These are phyloP conservation scores for Purshia tridentata DNA, from an alignment of 306 rosid genomes.

Conservation along the genomic window DNA sequence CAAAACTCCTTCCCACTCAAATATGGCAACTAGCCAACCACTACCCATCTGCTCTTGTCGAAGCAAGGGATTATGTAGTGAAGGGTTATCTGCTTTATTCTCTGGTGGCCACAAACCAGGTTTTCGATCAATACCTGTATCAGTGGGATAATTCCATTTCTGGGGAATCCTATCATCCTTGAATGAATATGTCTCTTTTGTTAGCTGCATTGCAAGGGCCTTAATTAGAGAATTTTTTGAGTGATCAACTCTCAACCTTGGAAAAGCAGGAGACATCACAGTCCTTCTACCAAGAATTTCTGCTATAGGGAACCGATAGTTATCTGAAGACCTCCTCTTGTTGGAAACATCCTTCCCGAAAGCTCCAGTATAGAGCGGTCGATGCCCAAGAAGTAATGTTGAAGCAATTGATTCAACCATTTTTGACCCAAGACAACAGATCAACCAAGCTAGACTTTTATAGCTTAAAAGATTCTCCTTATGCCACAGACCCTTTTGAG, in stretches of 20 bases:
- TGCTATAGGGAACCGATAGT: constrained; percentile 33
- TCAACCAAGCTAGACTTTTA: constrained; percentile 26
- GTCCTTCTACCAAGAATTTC: constrained; percentile 55
- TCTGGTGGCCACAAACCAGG: constrained; percentile 86
- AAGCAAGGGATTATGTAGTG: constrained; percentile 78
- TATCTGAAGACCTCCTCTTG: constrained; percentile 47
- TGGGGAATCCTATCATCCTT: constrained; percentile 64
- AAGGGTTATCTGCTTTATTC: constrained; percentile 78
- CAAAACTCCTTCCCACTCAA: constrained; percentile 96
- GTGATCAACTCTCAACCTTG: constrained; percentile 36
- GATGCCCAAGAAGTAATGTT: constrained; percentile 66
- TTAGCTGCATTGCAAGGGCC: constrained; percentile 75
- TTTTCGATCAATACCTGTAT: constrained; percentile 54
- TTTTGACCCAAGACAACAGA: neutral
- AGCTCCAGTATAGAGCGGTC: constrained; percentile 57
- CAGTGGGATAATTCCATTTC: constrained; percentile 51
- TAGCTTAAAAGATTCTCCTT: neutral
- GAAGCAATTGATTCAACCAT: constrained; percentile 92
- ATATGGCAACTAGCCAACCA: constrained; percentile 94
- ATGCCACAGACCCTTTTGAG: constrained; percentile 24
- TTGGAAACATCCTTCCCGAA: constrained; percentile 40
- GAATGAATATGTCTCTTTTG: constrained; percentile 68
- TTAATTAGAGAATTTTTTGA: constrained; percentile 40
- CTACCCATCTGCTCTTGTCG: constrained; percentile 96
- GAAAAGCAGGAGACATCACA: constrained; percentile 41